Base-by-base conservation (phyloP, 2,329 filamentous ascomycete species). In the Hymenoscyphus repandus region DNA sequence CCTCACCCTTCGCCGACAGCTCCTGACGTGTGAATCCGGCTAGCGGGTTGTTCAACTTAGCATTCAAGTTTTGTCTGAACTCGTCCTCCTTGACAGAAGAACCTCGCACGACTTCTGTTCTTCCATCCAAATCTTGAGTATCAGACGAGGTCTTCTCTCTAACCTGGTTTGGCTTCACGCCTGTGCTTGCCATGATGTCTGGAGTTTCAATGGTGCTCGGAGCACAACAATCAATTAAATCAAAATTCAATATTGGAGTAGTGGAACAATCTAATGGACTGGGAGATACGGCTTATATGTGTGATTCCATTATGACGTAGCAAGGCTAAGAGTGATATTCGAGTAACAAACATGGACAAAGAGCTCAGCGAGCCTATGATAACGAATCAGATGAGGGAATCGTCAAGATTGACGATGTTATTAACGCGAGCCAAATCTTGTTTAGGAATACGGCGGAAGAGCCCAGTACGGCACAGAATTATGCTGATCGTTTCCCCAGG, bases 1-100 rank as follows among this genome's bases (percentile, higher is more conserved):
- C 71, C 47, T 78, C 76, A 12, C 81, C 83, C 66, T 77, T 76
- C 32, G 69, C 70, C 42, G 70, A 72, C 12, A 87, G 70, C 54
- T 82, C 72, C 4, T 74, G 69, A 37, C 72, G 68, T 13, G 64
- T 70, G 51, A 72, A 72, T 11, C 74, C 75, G 3, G 72, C 70
- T 6, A 80, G 67, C 9, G 77, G 77, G 53, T 79, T 79, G 18
- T 73, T 75, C 40, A 80, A 70, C 60, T 75, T 78, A 3, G 76
- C 74, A 49, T 71, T 71, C 46, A 69, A 53, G 45, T 69, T 67
- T n/a, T 51, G 49, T 39, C 58, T 46, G 17, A 54, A 41, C 38
- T 57, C 52, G 17, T 57, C 50, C 6, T 42, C 44, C 9, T 52
- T 42, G 22, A 27, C 22, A 27, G 22, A 27, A 27, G 22, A 27